Evolutionary conservation across 768 basidiomycete genomes (phyloP), one percentile per base, ranked within the genome.

Genomic region (Boletus subparvulus): DNA sequence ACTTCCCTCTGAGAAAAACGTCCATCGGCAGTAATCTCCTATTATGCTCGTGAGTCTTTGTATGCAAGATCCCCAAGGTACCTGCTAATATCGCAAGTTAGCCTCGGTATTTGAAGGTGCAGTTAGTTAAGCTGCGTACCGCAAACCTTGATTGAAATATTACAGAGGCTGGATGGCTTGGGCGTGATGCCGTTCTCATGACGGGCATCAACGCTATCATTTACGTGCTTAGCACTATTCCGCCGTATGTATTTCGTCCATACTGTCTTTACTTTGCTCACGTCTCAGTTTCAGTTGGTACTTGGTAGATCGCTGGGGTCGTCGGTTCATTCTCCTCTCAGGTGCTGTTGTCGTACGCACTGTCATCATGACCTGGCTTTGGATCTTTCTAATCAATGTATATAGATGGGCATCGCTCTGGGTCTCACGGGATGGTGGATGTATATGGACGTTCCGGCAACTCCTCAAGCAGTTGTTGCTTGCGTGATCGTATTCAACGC

Each of bases 401-500:
- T 12, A 28, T 58, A 93, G 86, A 97, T 96, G 94, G 88, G 87
- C 14, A 69, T 86, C 33, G 80, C 94, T 0, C 78, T 98, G 14
- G 81, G 83, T 13, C 78, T 89, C 21, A 92, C 90, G 3, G 95
- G 94, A 16, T 94, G 87, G 84, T 97, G 90, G 86, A 91, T 97
- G 83, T 91, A 90, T 66, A 81, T 97, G 36, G 93, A 96, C 67
- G 83, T 92, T 33, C 80, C 90, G 2, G 80, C 82, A 60, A 97
- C 95, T 4, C 92, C 95, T 0, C 83, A 84, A 49, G 92, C 88
- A 26, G 95, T 97, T 10, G 94, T 98, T 3, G 68, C 82, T 3
- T 94, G 89, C 61, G 94, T 98, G 4, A 87, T 98, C 52, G 76
- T 94, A 44, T 98, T 88, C 81, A 98, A 98, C 60, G 93, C 94